Percentiles rank a stretch among this genome's conserved stretches.
Evolutionary conservation across 2,329 filamentous ascomycete species (phyloP).

Genomic region (Dactylellina sp.): DNA sequence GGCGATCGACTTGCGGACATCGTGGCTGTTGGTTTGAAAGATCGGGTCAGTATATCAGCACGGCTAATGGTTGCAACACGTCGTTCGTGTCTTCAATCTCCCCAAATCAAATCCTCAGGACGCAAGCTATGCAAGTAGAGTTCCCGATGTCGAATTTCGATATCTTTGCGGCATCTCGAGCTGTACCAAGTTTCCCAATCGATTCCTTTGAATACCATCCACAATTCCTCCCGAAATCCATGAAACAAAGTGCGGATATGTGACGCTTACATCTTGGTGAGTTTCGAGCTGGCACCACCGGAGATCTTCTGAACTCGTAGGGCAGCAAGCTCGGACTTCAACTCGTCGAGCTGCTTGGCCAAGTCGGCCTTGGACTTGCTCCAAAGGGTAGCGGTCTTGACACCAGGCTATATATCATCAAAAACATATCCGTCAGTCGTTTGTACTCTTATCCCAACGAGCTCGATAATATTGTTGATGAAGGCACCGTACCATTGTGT

Average conservation of each 20-base stretch:
- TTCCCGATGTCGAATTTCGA: neutral
- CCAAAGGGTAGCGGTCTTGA: slow-evolving; percentile 98
- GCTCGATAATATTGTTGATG: slow-evolving; percentile 27
- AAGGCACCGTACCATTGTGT: slow-evolving; percentile 54
- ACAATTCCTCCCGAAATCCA: slow-evolving; percentile 9
- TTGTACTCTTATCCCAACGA: slow-evolving; percentile 64
- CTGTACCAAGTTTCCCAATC: neutral
- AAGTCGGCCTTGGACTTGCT: slow-evolving; percentile 99
- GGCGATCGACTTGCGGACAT: slow-evolving; percentile 99
- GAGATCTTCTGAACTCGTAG: slow-evolving; percentile 98
- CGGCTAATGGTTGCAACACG: slow-evolving; percentile 20
- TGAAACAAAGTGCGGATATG: slow-evolving; percentile 49
- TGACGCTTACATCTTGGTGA: slow-evolving; percentile 89
- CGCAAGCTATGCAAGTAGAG: neutral
- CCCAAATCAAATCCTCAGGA: too few species aligned
- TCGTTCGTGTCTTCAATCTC: neutral
- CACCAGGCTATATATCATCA: slow-evolving; percentile 71
- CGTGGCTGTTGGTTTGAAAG: slow-evolving; percentile 74
- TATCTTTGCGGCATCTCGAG: neutral
- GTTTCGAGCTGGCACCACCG: slow-evolving; percentile 89
- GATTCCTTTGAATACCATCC: slow-evolving; percentile 54
- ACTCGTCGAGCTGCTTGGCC: slow-evolving; percentile 90
- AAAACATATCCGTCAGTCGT: slow-evolving; percentile 59
- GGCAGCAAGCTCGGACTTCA: slow-evolving; percentile 96
- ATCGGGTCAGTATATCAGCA: slow-evolving; percentile 43